Evolutionary conservation across 2,329 filamentous ascomycete genomes (phyloP).

Genomic region (Aspergillus brunneoviolaceus): DNA sequence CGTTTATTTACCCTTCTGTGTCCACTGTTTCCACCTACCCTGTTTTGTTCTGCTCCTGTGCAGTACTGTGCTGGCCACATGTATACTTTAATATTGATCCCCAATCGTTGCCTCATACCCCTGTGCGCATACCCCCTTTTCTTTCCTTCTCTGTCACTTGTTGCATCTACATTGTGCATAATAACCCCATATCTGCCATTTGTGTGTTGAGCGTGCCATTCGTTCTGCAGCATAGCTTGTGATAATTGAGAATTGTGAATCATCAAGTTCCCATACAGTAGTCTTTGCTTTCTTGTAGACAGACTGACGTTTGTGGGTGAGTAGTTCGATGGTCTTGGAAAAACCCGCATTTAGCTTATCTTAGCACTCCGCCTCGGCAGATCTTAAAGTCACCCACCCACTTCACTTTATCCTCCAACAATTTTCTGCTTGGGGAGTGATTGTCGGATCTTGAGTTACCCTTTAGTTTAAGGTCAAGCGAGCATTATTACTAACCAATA

Average conservation of each 20-base stretch:
- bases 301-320: no score
- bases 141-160: conserved; percentile 17
- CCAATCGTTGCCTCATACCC: conserved; percentile 38
- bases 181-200: conserved; percentile 17
- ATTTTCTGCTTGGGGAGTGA: background rate
- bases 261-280: background rate
- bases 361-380: background rate
- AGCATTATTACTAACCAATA: background rate
- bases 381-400: background rate
- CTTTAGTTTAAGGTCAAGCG: background rate
- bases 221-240: conserved; percentile 19
- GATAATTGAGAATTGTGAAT: conserved; percentile 17
- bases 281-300: background rate
- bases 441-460: background rate
- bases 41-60: conserved; percentile 15
- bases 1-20: conserved; percentile 20
- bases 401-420: background rate
- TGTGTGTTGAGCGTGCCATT: conserved; percentile 16
- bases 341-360: background rate
- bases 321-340: no score
- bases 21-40: conserved; percentile 20
- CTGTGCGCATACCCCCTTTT: conserved; percentile 31
- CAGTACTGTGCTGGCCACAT: conserved; percentile 42
- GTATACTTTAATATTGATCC: conserved; percentile 38
- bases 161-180: conserved; percentile 20